Evolutionary conservation across 306 rosid genomes (phyloP), one percentile per base, ranked within the genome.

Genomic region (Mucuna pruriens): DNA sequence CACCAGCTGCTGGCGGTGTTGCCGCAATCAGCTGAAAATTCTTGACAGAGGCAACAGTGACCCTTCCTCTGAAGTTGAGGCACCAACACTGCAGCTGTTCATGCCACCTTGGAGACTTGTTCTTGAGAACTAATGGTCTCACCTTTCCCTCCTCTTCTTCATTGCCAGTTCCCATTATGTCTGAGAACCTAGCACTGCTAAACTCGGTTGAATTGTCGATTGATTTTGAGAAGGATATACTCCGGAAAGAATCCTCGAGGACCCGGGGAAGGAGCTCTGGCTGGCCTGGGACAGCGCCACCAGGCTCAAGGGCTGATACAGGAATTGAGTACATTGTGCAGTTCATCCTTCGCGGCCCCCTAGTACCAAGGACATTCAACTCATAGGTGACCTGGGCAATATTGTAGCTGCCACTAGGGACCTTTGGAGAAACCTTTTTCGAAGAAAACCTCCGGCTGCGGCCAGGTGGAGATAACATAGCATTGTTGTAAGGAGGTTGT

Each of bases 51-150:
- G 99, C 99, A 7, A 96, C 98, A 0, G 99, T 96, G 83, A 96
- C 99, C 66, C 99, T 80, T 62, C 99, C 99, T 71, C 94, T 86
- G 81, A 95, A 95, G 84, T 95, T 95, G 23, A 95, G 93, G 82
- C 99, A 95, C 99, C 99, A 96, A 77, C 99, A 96, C 63, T 96
- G 98, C 87, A 93, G 87, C 82, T 93, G 98, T 58, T 96, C 99
- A 36, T 96, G 98, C 99, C 99, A 96, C 76, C 99, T 92, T 0
- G 99, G 99, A 19, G 99, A 92, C 89, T 93, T 96, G 91, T 96
- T 96, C 77, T 88, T 90, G 19, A 96, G 97, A 81, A 96, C 88
- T 54, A 96, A 82, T 9, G 98, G 93, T 60, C 89, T 87, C 83
- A 83, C 92, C 72, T 92, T 92, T 22, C 88, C 91, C 44, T 90